Conservation (phyloP, 305 asterid species). For the Plantago coronopus region DNA sequence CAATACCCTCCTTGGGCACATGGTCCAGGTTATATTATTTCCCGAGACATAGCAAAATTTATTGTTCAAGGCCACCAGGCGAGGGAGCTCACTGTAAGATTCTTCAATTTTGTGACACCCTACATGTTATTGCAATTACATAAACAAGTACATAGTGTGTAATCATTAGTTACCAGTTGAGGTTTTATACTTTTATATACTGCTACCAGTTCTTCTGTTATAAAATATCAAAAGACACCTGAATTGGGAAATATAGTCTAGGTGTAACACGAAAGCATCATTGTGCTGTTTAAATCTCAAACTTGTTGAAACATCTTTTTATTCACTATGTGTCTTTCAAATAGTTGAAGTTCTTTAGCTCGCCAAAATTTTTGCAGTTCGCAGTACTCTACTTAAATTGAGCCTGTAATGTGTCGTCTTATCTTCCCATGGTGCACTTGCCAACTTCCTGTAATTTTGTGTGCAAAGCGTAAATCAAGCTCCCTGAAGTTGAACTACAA, state of each 20-base stretch:
- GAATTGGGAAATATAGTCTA: background rate
- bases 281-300: background rate
- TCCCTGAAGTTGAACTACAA: no score
- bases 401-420: no score
- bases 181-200: no score
- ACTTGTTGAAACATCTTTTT: no score
- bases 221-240: background rate
- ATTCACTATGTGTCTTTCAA: no score
- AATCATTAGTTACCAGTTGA: no score
- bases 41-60: constrained; percentile 73
- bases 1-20: constrained; percentile 95
- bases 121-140: background rate
- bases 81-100: constrained; percentile 60
- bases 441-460: no score
- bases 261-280: background rate
- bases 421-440: no score
- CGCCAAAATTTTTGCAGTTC: no score
- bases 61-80: constrained; percentile 68
- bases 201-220: background rate
- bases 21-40: constrained; percentile 87
- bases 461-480: no score
- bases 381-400: no score
- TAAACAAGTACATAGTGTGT: background rate
- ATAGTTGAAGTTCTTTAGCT: no score
- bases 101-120: background rate